These are phyloP conservation scores for Amborella trichopoda DNA, from an alignment of 164 flowering plant species.

Conservation along the genomic window DNA sequence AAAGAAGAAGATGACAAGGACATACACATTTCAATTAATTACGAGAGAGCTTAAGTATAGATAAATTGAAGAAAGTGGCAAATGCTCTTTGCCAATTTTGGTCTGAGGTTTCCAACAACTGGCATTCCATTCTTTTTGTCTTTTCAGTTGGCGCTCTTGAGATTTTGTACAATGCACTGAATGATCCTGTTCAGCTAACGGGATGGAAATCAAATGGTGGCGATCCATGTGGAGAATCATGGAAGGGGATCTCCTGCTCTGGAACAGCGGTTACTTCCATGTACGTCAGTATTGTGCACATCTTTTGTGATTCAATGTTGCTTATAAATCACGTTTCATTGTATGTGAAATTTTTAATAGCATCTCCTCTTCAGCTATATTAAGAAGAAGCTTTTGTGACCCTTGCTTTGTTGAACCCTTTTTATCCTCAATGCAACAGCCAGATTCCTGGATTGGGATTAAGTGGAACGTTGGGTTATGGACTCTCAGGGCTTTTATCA, in stretches of 20 bases:
- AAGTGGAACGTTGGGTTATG: slow-evolving; percentile 78
- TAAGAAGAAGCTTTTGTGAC: too few relatives aligned
- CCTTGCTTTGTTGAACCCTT: too few relatives aligned
- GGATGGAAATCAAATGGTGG: slow-evolving; percentile 72
- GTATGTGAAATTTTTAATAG: neutral
- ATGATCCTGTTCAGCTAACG: slow-evolving; percentile 58
- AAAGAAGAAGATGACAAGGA: too few relatives aligned
- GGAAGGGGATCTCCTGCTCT: slow-evolving; percentile 74
- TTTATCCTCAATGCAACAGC: slow-evolving; percentile 26
- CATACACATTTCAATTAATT: too few relatives aligned
- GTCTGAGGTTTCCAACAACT: too few relatives aligned
- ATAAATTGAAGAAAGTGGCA: too few relatives aligned
- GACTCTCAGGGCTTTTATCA: slow-evolving; percentile 43
- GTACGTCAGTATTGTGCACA: slow-evolving; percentile 21
- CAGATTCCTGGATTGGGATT: slow-evolving; percentile 64
- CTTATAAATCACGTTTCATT: neutral
- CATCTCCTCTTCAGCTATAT: neutral
- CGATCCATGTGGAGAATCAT: slow-evolving; percentile 87
- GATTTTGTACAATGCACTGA: slow-evolving; percentile 56
- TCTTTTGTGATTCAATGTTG: slow-evolving; percentile 3
- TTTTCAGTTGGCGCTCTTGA: slow-evolving; percentile 57
- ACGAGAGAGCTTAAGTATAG: too few relatives aligned
- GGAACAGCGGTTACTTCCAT: slow-evolving; percentile 70
- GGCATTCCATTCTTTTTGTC: neutral
- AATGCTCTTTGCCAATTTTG: too few relatives aligned